Evolutionary conservation across 2,329 filamentous ascomycete genomes (phyloP).

Genomic region (Colletotrichum godetiae): DNA sequence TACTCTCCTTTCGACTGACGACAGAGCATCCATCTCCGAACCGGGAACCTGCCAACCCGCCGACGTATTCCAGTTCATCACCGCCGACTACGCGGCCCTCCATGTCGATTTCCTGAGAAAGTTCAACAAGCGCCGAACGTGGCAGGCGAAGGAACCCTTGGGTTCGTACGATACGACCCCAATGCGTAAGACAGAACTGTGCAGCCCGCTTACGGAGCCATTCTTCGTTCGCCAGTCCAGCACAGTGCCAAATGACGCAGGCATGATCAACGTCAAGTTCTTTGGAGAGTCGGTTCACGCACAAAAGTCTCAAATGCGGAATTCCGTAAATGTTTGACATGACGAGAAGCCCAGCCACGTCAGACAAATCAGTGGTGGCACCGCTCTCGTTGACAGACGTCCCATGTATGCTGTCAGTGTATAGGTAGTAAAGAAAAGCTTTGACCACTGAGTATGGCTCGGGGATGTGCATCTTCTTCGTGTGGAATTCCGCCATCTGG

Average conservation of each 20-base stretch:
- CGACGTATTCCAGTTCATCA: conserved; percentile 77
- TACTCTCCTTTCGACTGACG: conserved; percentile 66
- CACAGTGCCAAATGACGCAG: conserved; percentile 95
- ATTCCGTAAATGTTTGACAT: conserved; percentile 99
- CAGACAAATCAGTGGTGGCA: conserved; percentile 81
- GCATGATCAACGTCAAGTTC: conserved; percentile 96
- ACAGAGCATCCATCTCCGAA: conserved; percentile 54
- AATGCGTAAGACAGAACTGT: conserved; percentile 89
- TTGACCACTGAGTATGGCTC: conserved; percentile 95
- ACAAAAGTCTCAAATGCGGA: conserved; percentile 89
- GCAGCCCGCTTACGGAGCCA: conserved; percentile 93
- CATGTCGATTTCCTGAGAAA: conserved; percentile 92
- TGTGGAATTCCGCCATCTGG: conserved; percentile 98
- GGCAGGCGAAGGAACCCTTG: conserved; percentile 86
- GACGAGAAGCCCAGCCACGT: conserved; percentile 93
- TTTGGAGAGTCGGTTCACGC: conserved; percentile 88
- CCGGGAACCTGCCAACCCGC: conserved; percentile 59
- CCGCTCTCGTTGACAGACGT: conserved; percentile 66
- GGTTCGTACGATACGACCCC: conserved; percentile 93
- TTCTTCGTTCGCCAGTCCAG: conserved; percentile 88
- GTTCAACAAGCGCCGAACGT: conserved; percentile 83
- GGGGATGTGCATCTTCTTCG: conserved; percentile 96
- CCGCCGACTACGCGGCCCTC: conserved; percentile 93
- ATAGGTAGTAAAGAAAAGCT: conserved; percentile 95
- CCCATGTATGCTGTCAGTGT: conserved; percentile 88